Conservation (phyloP, 176 grass and related monocot species). For the Carex scoparia region DNA sequence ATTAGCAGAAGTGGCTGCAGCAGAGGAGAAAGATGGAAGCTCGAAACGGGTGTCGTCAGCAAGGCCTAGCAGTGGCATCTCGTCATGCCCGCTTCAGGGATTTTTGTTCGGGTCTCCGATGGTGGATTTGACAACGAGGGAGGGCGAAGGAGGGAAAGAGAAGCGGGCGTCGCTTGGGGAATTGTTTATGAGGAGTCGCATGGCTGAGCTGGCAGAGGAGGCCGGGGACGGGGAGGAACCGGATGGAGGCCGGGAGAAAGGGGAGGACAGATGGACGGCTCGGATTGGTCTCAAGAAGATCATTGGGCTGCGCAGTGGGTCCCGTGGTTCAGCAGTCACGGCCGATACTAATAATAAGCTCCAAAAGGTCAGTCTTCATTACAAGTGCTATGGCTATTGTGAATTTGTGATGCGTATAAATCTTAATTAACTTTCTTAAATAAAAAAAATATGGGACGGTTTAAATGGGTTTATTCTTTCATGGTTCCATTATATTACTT, state of each 20-base stretch:
- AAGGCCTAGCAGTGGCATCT: conserved; percentile 55
- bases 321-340: not conserved
- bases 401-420: not conserved
- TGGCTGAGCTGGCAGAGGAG: conserved; percentile 41
- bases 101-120: conserved; percentile 82
- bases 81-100: conserved; percentile 74
- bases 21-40: conserved; percentile 31
- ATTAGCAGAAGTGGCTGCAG: conserved; percentile 33
- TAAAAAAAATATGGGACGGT: too few relatives aligned
- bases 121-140: conserved; percentile 35
- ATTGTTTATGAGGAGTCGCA: conserved; percentile 83
- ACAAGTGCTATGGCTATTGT: not conserved
- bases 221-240: conserved; percentile 32
- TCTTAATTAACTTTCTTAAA: not conserved
- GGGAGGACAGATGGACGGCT: conserved; percentile 18
- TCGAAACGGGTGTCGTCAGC: conserved; percentile 52
- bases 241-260: conserved; percentile 26
- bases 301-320: conserved; percentile 31
- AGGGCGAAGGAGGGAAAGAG: conserved; percentile 27
- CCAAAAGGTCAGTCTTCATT: conserved; percentile 50
- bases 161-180: conserved; percentile 88
- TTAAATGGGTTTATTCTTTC: too few relatives aligned
- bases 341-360: conserved; percentile 51
- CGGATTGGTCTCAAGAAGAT: conserved; percentile 36
- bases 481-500: too few relatives aligned